These are phyloP conservation scores for Paecilomyces niveus DNA, from an alignment of 2,329 filamentous ascomycete species.

Conservation along the genomic window DNA sequence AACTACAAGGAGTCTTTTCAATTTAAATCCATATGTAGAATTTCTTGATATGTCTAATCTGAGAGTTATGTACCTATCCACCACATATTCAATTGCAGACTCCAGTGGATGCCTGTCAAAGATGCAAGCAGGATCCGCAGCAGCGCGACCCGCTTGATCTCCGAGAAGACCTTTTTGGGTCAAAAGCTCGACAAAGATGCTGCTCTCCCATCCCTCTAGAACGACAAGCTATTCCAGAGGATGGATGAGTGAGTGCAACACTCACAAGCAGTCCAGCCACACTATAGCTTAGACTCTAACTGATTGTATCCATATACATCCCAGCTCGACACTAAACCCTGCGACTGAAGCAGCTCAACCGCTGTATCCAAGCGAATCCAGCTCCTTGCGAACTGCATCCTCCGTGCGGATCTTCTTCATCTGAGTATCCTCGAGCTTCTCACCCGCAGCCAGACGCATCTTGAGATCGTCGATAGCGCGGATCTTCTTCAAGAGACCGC, in stretches of 20 bases:
- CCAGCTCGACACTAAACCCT: background rate
- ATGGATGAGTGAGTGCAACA: background rate
- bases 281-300: background rate
- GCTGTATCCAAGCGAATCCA: constrained; percentile 54
- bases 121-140: background rate
- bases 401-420: constrained; percentile 97
- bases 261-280: background rate
- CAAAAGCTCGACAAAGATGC: background rate
- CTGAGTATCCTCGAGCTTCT: constrained; percentile 97
- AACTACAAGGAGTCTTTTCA: background rate
- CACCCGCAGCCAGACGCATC: constrained; percentile 87
- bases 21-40: constrained; percentile 6
- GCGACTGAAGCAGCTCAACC: constrained; percentile 15
- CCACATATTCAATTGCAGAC: constrained; percentile 3
- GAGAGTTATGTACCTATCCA: background rate
- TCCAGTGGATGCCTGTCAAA: background rate
- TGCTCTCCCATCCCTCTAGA: background rate
- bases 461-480: constrained; percentile 96
- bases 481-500: constrained; percentile 92
- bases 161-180: background rate
- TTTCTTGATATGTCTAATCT: constrained; percentile 1
- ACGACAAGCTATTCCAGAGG: background rate
- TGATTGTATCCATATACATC: background rate
- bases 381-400: constrained; percentile 71
- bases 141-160: background rate